Evolutionary conservation across 2,329 filamentous ascomycete genomes (phyloP).

Genomic region (Sporothrix phasma): DNA sequence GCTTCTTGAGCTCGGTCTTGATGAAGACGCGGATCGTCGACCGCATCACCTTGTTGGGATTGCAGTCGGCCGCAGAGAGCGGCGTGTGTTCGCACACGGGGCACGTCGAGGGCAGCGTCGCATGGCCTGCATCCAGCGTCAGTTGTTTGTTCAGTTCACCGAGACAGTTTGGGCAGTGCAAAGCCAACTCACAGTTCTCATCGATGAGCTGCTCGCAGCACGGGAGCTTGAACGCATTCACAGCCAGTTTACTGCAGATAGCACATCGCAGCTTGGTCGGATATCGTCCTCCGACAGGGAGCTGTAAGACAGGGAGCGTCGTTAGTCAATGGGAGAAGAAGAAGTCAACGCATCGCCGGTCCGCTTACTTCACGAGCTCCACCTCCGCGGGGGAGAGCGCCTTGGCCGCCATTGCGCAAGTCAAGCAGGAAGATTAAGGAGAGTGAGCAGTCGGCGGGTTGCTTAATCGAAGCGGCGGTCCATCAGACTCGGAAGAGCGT

Average conservation of each 20-base stretch:
- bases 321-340: slow-evolving; percentile 6
- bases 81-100: slow-evolving; percentile 91
- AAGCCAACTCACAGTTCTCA: slow-evolving; percentile 59
- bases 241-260: slow-evolving; percentile 79
- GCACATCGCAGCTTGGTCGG: slow-evolving; percentile 91
- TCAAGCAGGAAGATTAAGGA: not conserved
- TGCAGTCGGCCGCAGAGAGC: slow-evolving; percentile 76
- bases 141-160: not conserved
- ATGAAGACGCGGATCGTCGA: slow-evolving; percentile 88
- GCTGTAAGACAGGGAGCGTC: slow-evolving; percentile 34
- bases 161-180: no score
- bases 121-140: slow-evolving; percentile 38
- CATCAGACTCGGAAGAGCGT: slow-evolving; percentile 1
- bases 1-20: slow-evolving; percentile 83
- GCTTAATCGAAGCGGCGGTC: not conserved
- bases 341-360: not conserved
- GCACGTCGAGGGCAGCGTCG: slow-evolving; percentile 65
- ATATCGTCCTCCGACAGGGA: slow-evolving; percentile 73
- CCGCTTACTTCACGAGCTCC: slow-evolving; percentile 46
- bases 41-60: slow-evolving; percentile 79
- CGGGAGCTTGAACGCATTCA: slow-evolving; percentile 83
- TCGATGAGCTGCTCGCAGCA: slow-evolving; percentile 96
- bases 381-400: slow-evolving; percentile 41
- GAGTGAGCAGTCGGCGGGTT: not conserved
- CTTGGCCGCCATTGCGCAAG: slow-evolving; percentile 22